Conservation (phyloP, 1,139 yeast species). For the Kodamaea ohmeri region DNA sequence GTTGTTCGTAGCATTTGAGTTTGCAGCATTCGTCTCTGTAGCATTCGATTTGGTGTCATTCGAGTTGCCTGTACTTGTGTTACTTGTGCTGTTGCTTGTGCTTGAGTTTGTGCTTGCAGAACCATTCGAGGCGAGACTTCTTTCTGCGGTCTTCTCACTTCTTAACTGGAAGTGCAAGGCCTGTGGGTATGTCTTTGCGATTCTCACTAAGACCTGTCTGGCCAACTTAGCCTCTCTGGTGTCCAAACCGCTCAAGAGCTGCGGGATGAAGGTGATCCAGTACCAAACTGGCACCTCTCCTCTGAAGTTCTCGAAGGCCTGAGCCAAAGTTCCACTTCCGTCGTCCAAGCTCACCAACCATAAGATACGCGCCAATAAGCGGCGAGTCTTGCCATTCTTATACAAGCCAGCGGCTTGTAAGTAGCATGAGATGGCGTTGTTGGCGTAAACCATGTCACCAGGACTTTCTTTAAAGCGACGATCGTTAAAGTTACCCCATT, state of each 20-base stretch:
- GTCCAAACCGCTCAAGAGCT: slow-evolving; percentile 81
- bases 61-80: too few species aligned
- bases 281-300: slow-evolving; percentile 99
- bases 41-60: too few species aligned
- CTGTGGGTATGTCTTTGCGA: slow-evolving; percentile 96
- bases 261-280: slow-evolving; percentile 97
- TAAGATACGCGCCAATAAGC: slow-evolving; percentile 79
- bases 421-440: slow-evolving; percentile 93
- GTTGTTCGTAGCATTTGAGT: slow-evolving; percentile 6
- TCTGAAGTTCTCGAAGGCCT: slow-evolving; percentile 86
- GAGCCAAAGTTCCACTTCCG: slow-evolving; percentile 71
- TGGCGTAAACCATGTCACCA: slow-evolving; percentile 78
- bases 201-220: slow-evolving; percentile 80
- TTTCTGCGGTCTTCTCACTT: slow-evolving; percentile 36
- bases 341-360: slow-evolving; percentile 96
- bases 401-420: slow-evolving; percentile 96
- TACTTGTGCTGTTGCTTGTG: not conserved
- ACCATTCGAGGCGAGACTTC: not conserved
- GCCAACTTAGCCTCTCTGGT: slow-evolving; percentile 89
- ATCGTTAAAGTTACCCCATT: slow-evolving; percentile 97
- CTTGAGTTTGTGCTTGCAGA: not conserved
- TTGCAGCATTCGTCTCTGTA: too few species aligned
- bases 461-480: slow-evolving; percentile 83
- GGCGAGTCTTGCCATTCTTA: slow-evolving; percentile 88
- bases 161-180: slow-evolving; percentile 94